Evolutionary conservation across 2,329 filamentous ascomycete genomes (phyloP), one percentile per base, ranked within the genome.

Genomic region (Seiridium cupressi): DNA sequence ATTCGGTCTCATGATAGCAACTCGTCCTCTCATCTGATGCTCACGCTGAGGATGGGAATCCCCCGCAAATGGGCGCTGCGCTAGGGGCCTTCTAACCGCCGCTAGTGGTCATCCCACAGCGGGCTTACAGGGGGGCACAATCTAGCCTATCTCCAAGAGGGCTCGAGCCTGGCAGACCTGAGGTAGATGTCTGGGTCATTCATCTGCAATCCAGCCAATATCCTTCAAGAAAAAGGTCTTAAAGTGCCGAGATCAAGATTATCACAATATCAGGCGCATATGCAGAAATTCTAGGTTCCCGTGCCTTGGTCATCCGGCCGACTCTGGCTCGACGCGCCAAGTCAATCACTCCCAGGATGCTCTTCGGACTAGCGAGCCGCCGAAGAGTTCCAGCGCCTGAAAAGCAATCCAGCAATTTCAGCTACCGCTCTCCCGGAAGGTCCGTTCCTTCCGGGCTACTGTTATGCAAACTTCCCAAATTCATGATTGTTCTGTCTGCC

Each of bases 351-450:
- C 18, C 18, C 18, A 26, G 18, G 18, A 26, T 26, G 18, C 18
- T 26, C 18, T 26, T 26, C 18, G 18, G 18, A 26, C 18, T 26
- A 2, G 18, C 18, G 18, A 26, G 18, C 18, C 18, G 18, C 18
- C 18, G 18, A 44, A 44, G 42, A 44, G 13, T 53, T 31, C 7
- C 10, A 31, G 38, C 38, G 26, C 18, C 18, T 26, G 18, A 26
- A 26, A 26, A 26, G 18, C 18, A 26, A 26, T 26, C 35, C 5
- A 32, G 9, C 13, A 46, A 26, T 48, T 11, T 42, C 34, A 55
- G 51, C 51, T 55, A 55, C 51, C 35, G 42, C 55, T 38, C 44
- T 58, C 51, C 46, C 38, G 55, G 55, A 58, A 58, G 55, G 55
- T 58, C 55, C 32, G 44, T 49, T 38, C 26, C 11, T 42, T n/a